phyloP scores from a whole-genome alignment of 1,284 basidiomycete species.

The Heterobasidion irregulare region DNA sequence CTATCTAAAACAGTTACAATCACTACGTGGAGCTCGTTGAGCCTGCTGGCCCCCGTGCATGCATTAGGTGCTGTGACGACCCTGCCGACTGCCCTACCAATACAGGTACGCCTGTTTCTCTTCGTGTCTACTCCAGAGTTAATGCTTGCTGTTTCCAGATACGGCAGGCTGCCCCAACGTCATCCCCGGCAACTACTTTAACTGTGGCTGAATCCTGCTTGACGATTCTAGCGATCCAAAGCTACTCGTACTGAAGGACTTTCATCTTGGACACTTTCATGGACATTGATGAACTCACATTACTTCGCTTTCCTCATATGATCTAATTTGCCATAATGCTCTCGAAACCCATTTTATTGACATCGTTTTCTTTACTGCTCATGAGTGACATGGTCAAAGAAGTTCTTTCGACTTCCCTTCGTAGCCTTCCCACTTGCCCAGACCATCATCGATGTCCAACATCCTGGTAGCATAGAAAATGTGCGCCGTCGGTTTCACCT shows the following conservation, averaged over 20 bases:
- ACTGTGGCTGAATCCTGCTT: slow-evolving; percentile 17
- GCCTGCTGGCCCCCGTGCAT: slow-evolving; percentile 32
- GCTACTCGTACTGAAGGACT: background rate
- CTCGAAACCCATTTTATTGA: background rate
- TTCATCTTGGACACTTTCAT: background rate
- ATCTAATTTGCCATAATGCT: no score
- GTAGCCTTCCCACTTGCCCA: slow-evolving; percentile 60
- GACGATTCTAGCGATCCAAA: background rate
- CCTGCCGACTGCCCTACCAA: slow-evolving; percentile 34
- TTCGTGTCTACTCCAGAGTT: background rate
- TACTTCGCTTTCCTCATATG: no score
- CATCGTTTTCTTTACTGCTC: background rate
- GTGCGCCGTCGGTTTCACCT: slow-evolving; percentile 48
- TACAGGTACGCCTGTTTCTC: slow-evolving; percentile 22
- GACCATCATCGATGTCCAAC: slow-evolving; percentile 42
- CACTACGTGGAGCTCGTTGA: slow-evolving; percentile 46
- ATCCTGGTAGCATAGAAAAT: slow-evolving; percentile 57
- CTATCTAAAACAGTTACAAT: slow-evolving; percentile 26
- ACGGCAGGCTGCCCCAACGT: slow-evolving; percentile 29
- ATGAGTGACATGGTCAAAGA: background rate
- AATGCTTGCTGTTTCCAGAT: slow-evolving; percentile 16
- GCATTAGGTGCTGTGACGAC: slow-evolving; percentile 44
- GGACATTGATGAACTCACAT: background rate
- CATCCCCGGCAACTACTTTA: slow-evolving; percentile 29
- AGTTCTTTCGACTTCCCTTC: slow-evolving; percentile 30